Base-by-base conservation (phyloP, 73 alveolate species). In the Paramecium tetraurelia region DNA sequence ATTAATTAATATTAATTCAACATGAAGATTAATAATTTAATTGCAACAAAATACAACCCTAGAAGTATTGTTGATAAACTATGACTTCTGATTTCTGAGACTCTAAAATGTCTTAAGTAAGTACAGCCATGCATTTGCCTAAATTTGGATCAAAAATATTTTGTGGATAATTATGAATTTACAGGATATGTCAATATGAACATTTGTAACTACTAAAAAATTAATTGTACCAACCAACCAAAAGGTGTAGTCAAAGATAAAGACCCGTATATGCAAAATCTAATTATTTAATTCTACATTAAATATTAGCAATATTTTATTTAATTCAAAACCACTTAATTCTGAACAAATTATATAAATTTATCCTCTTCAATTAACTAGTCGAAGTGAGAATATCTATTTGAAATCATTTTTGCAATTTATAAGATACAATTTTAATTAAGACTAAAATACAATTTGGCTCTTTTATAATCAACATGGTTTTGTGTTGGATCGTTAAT, bases 251-350 rank as follows among this genome's bases (percentile, higher is more conserved):
- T 96, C 4, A 97, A 97, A 5, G 97, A 92, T 10, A 95, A 94
- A 5, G 99, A 97, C 85, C 97, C 99, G 59, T 97, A 97, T 76
- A 97, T 93, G 92, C 96, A 98, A 22, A 97, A 95, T 58, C 99
- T 95, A 58, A 95, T 94, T 59, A 96, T 95, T 94, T 98, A 92
- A 1, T 68, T 3, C 40, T 59, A 9, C 29, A 93, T 92, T 41
- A 97, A 92, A 7, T 46, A 8, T 27, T 1, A 27, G 31, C 1
- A 27, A 1, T 27, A 27, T 1, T 27, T 27, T 27, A 27, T 27
- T 27, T 27, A 27, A 27, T 27, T 27, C 0, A 27, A 27, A 27
- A 27, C 31, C 31, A 1, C 31, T 27, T 27, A 27, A 27, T 27
- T 27, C 31, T 27, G 31, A 27, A 27, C 0, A 27, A 27, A 1